Evolutionary conservation across 2,329 filamentous ascomycete species (phyloP), one percentile per base, ranked within the genome.

Genomic region (Coniosporium tulheliwenetii): DNA sequence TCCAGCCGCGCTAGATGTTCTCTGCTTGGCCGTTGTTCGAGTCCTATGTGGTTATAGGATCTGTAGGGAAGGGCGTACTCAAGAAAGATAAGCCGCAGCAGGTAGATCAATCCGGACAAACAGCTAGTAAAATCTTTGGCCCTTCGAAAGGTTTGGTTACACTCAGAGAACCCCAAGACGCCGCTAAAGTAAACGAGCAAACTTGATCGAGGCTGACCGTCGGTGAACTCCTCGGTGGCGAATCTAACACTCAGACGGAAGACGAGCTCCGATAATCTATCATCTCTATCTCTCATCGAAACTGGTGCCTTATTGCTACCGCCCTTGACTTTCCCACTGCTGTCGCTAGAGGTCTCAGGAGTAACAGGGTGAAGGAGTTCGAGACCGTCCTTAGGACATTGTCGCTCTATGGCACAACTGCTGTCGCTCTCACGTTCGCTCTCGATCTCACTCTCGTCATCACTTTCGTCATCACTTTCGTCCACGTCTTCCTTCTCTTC

Each of bases 81-180:
- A 32, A 32, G 30, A 32, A 32, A 32, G 8, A 32, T 32, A 12
- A 32, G 30, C 30, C 30, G 30, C 30, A 32, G 30, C 30, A 32
- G 30, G 12, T 32, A 32, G 30, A 32, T 32, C 30, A 32, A 32
- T 32, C 30, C 30, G 30, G 30, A 32, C 12, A 32, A 32, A 12
- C 30, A 32, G 30, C 30, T 32, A 12, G 30, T 32, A 32, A 8
- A 32, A 32, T 32, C 30, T 36, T 36, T 36, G 8, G 34, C 34
- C 10, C 10, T 10, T 15, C 8, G 14, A 15, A 36, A 36, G 34
- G 10, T 36, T 36, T 15, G 34, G 14, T 8, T 15, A 14, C 14
- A 10, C 10, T 10, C 10, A 10, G 34, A 36, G 34, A 36, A 36
- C 64, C 67, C 0, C 66, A 72, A 0, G 47, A 64, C 0, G 61